A percentile compares a stretch with the other conserved stretches of the same genome.
Conservation (phyloP, 495 filamentous ascomycete genomes). For the Tuber umbilicatum region DNA sequence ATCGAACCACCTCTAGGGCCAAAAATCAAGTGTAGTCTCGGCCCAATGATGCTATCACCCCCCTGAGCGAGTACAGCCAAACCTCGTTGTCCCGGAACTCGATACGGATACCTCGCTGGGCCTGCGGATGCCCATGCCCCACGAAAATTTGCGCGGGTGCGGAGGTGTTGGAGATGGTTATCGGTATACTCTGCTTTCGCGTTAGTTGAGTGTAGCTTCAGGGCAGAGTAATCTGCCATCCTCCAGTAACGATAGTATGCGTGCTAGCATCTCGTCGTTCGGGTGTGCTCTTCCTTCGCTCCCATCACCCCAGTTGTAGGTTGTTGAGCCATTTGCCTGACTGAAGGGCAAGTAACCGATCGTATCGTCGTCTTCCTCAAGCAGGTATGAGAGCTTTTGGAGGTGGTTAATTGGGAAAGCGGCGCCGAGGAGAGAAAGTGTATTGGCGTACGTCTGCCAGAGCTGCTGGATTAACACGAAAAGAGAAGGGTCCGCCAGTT, state of each 20-base stretch:
- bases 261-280: slow-evolving; percentile 64
- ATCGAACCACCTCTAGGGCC: slow-evolving; percentile 39
- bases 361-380: slow-evolving; percentile 71
- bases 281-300: slow-evolving; percentile 54
- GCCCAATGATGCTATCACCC: slow-evolving; percentile 38
- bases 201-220: slow-evolving; percentile 38
- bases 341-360: slow-evolving; percentile 64
- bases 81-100: too few relatives aligned
- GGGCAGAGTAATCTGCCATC: slow-evolving; percentile 57
- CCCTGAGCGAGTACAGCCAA: slow-evolving; percentile 38
- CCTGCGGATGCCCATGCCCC: slow-evolving; percentile 23
- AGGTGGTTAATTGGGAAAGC: slow-evolving; percentile 55
- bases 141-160: slow-evolving; percentile 22
- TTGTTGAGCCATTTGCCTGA: slow-evolving; percentile 43
- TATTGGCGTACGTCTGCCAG: slow-evolving; percentile 65
- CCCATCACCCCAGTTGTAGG: slow-evolving; percentile 45
- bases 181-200: slow-evolving; percentile 33
- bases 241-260: slow-evolving; percentile 60
- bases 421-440: slow-evolving; percentile 57
- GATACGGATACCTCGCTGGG: slow-evolving; percentile 34
- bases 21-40: slow-evolving; percentile 53
- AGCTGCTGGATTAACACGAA: slow-evolving; percentile 57
- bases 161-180: slow-evolving; percentile 45
- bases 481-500: slow-evolving; percentile 53
- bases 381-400: slow-evolving; percentile 57